Evolutionary conservation across 140 eudicot species (phyloP), one percentile per base, ranked within the genome.

Genomic region (Anethum foeniculum): DNA sequence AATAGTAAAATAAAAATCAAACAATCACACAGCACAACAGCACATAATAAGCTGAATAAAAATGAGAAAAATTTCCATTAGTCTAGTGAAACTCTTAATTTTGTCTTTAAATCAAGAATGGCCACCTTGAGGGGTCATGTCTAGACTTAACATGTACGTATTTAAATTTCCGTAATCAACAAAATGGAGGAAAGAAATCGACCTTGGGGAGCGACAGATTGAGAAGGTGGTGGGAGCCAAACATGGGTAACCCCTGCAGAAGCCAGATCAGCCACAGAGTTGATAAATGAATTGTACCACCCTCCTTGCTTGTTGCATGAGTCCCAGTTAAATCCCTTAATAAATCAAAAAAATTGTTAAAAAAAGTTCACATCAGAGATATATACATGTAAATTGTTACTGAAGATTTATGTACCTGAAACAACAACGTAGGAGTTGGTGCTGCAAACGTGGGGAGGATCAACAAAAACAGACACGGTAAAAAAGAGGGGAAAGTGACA

Each of bases 181-280:
- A 30, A 30, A 3, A 32, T 23, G 62, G 10, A 67, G 41, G 23
- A 67, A 28, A 67, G 39, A 67, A 14, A 47, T 13, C 19, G 0
- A 89, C 97, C 96, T 86, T 90, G 82, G 25, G 91, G 88, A 6
- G 91, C 83, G 74, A 79, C 93, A 13, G 97, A 93, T 7, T 93
- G 96, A 39, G 90, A 87, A 23, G 93, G 85, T 0, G 97, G 97
- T 34, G 97, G 97, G 69, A 93, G 90, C 97, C 97, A 93, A 80
- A 93, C 83, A 89, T 93, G 97, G 39, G 94, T 89, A 36, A 91
- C 89, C 13, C 97, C 93, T 18, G 94, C 96, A 21, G 56, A 75
- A 34, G 88, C 92, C 54, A 93, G 76, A 34, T 89, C 96, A 18
- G 88, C 64, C n/a, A 93, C 76, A 8, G 84, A 58, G 62, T 58